Evolutionary conservation across 495 filamentous ascomycete genomes (phyloP).

Genomic region (Chaetomidium leptoderma): DNA sequence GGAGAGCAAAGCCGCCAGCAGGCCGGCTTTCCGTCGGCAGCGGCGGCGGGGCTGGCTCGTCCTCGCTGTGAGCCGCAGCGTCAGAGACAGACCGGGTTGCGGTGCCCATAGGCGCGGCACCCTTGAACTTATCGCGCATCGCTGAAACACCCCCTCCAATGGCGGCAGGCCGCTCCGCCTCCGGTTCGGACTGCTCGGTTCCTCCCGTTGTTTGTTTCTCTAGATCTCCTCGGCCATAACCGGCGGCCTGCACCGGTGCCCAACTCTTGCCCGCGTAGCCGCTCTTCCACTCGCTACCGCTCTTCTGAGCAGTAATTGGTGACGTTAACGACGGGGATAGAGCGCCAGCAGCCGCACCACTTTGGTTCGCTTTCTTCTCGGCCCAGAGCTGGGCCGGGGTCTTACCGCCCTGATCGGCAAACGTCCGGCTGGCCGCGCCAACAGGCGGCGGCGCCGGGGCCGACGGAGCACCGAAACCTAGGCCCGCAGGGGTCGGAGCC

Average conservation of each 20-base stretch:
- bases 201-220: conserved; percentile 57
- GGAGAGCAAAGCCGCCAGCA: conserved; percentile 66
- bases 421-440: conserved; percentile 81
- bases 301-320: conserved; percentile 59
- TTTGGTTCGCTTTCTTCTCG: conserved; percentile 85
- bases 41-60: conserved; percentile 46
- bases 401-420: conserved; percentile 91
- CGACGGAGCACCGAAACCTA: conserved; percentile 52
- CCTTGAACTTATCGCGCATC: conserved; percentile 73
- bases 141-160: conserved; percentile 61
- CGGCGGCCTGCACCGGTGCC: conserved; percentile 71
- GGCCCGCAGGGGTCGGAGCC: conserved; percentile 68
- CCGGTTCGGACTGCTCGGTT: conserved; percentile 35
- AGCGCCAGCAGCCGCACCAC: conserved; percentile 48
- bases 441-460: conserved; percentile 53
- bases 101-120: conserved; percentile 61
- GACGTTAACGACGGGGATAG: conserved; percentile 41
- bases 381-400: conserved; percentile 96
- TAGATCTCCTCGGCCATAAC: conserved; percentile 61
- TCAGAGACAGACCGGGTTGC: conserved; percentile 43
- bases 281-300: conserved; percentile 81
- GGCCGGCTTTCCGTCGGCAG: conserved; percentile 60
- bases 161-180: conserved; percentile 33
- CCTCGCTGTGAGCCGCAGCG: conserved; percentile 32
- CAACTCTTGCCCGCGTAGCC: conserved; percentile 83